phyloP scores from a whole-genome alignment of 805 yeast genomes.

The Ogataea populi-albae region DNA sequence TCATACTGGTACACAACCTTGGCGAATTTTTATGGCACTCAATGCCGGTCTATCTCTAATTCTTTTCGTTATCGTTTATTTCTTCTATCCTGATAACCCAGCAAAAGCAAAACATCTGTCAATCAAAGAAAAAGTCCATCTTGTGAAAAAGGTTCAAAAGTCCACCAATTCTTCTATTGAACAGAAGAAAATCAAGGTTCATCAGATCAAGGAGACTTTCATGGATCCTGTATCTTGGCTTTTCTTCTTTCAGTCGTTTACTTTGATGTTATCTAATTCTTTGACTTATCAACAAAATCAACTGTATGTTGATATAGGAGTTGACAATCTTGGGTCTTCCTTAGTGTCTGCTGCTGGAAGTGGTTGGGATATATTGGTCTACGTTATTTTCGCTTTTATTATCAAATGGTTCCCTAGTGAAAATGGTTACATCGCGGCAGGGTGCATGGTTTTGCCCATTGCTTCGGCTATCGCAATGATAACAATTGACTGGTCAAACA shows the following conservation, averaged over 20 bases:
- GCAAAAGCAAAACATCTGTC: conserved; percentile 46
- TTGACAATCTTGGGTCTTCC: conserved; percentile 43
- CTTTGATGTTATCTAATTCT: conserved; percentile 23
- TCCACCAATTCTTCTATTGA: conserved; percentile 29
- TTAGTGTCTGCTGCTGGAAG: conserved; percentile 53
- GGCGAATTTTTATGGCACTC: conserved; percentile 50
- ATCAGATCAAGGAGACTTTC: conserved; percentile 29
- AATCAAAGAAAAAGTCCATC: conserved; percentile 33
- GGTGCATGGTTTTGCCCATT: conserved; percentile 29
- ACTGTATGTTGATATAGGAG: conserved; percentile 42
- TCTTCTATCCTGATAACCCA: conserved; percentile 57
- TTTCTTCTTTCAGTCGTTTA: conserved; percentile 29
- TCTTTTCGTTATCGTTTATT: conserved; percentile 31
- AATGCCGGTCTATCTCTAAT: conserved; percentile 52
- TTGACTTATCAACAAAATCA: conserved; percentile 38
- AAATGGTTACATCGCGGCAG: conserved; percentile 29
- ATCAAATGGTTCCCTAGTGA: conserved; percentile 35
- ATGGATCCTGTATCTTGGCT: conserved; percentile 42
- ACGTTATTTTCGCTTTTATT: conserved; percentile 39
- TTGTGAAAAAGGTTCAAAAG: conserved; percentile 28
- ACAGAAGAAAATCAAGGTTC: conserved; percentile 26
- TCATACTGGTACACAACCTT: conserved; percentile 27
- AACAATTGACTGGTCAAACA: conserved; percentile 42
- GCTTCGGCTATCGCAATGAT: conserved; percentile 46
- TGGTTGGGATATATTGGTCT: conserved; percentile 44